A percentile compares a stretch with the other conserved stretches of the same genome.
phyloP scores from a whole-genome alignment of 1,284 basidiomycete species.

The Hemileia vastatrix region DNA sequence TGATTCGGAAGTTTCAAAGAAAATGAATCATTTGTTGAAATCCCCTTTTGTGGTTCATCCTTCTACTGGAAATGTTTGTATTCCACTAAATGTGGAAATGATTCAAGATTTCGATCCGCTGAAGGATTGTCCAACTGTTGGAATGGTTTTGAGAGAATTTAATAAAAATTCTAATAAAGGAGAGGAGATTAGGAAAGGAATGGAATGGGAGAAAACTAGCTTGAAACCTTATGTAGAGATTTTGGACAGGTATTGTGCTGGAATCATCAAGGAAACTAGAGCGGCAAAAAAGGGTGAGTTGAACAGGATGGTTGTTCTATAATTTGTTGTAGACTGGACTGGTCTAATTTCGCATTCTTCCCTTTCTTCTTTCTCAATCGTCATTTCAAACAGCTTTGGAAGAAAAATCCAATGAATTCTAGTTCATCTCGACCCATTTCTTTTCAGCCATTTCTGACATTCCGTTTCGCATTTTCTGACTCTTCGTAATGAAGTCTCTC shows the following conservation, averaged over 20 bases:
- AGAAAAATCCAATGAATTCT: too few relatives aligned
- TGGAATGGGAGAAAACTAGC: slow-evolving; percentile 50
- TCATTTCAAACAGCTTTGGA: too few relatives aligned
- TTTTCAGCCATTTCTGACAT: too few relatives aligned
- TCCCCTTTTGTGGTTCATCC: slow-evolving; percentile 96
- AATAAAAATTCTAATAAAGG: slow-evolving; percentile 32
- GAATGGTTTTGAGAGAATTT: slow-evolving; percentile 69
- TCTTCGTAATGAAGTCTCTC: too few relatives aligned
- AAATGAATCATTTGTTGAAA: slow-evolving; percentile 95
- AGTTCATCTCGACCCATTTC: too few relatives aligned
- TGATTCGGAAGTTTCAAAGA: slow-evolving; percentile 93
- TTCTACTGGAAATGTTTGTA: slow-evolving; percentile 78
- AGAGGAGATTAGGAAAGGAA: slow-evolving; percentile 17
- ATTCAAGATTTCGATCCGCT: slow-evolving; percentile 81
- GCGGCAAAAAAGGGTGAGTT: slow-evolving; percentile 30
- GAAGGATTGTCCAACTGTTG: slow-evolving; percentile 66
- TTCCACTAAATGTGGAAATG: slow-evolving; percentile 69
- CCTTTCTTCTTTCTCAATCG: too few relatives aligned
- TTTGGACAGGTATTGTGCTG: slow-evolving; percentile 62
- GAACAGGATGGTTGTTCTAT: too few relatives aligned
- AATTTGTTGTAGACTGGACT: too few relatives aligned
- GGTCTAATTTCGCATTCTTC: too few relatives aligned
- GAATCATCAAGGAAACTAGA: slow-evolving; percentile 47
- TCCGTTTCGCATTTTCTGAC: too few relatives aligned
- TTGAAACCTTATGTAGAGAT: slow-evolving; percentile 82